Conservation (phyloP, 306 rosid genomes). For the Quercus ilex region DNA sequence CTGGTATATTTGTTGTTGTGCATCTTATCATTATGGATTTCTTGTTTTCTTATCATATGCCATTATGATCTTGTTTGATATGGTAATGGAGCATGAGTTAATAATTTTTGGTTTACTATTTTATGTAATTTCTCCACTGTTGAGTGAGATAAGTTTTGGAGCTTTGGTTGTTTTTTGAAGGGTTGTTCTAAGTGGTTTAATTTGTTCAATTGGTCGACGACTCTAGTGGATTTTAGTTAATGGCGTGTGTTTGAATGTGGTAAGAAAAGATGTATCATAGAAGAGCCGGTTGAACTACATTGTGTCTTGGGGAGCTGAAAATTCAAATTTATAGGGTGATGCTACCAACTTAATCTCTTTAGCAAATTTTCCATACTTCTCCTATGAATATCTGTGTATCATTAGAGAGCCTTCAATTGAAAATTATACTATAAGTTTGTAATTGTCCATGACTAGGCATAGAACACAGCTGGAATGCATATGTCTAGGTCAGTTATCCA, state of each 20-base stretch:
- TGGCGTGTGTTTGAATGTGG: not conserved
- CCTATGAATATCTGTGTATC: not conserved
- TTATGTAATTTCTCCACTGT: too few relatives aligned
- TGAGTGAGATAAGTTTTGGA: not conserved
- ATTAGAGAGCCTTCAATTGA: not conserved
- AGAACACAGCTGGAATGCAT: not conserved
- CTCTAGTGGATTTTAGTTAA: not conserved
- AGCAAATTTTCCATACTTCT: not conserved
- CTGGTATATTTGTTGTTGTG: too few relatives aligned
- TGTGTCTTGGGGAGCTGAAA: not conserved
- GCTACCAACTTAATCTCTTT: not conserved
- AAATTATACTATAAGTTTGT: too few relatives aligned
- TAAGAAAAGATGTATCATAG: not conserved
- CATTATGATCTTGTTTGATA: not conserved
- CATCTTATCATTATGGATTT: not conserved
- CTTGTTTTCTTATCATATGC: not conserved
- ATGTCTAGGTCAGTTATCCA: not conserved
- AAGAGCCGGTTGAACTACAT: not conserved
- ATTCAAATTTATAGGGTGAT: not conserved
- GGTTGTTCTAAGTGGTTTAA: not conserved
- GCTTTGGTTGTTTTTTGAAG: not conserved
- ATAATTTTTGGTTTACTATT: not conserved
- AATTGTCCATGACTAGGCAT: too few relatives aligned
- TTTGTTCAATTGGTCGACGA: not conserved
- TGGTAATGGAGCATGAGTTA: not conserved